phyloP scores from a whole-genome alignment of 1,284 basidiomycete species.

The Cryptococcus sp. region DNA sequence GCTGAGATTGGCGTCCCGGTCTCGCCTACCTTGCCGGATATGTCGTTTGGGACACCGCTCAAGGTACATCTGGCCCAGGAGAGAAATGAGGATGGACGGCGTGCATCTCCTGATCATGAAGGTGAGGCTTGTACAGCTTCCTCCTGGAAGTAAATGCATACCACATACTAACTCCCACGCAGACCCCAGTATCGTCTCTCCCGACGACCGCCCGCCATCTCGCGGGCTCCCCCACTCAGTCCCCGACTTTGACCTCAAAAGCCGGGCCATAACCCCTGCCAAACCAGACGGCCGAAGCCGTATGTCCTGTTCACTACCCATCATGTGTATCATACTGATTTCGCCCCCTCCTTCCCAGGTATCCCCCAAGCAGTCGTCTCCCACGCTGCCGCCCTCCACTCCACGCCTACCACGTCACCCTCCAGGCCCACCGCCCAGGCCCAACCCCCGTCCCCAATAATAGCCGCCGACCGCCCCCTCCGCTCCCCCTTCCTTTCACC shows the following conservation, averaged over 20 bases:
- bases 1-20: conserved; percentile 15
- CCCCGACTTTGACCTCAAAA: conserved; percentile 30
- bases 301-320: conserved; percentile 14
- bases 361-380: conserved; percentile 42
- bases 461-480: conserved; percentile 7
- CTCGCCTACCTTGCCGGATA: conserved; percentile 14
- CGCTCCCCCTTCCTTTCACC: conserved; percentile 26
- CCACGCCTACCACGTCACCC: conserved; percentile 11
- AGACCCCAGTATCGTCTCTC: not conserved
- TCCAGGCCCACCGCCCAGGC: conserved; percentile 2
- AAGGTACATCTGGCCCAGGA: conserved; percentile 5
- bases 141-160: too few species aligned
- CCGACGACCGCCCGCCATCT: conserved; percentile 2
- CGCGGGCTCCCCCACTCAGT: conserved; percentile 28
- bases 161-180: too few species aligned
- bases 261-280: conserved; percentile 27
- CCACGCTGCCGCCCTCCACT: conserved; percentile 33
- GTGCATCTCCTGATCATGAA: conserved; percentile 11
- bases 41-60: conserved; percentile 9
- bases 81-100: not conserved
- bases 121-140: conserved; percentile 11
- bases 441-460: conserved; percentile 11
- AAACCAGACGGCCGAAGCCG: conserved; percentile 32
- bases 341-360: conserved; percentile 17
- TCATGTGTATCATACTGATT: not conserved